phyloP scores from a whole-genome alignment of 1,284 basidiomycete species.

The Cryptococcus neoformans region DNA sequence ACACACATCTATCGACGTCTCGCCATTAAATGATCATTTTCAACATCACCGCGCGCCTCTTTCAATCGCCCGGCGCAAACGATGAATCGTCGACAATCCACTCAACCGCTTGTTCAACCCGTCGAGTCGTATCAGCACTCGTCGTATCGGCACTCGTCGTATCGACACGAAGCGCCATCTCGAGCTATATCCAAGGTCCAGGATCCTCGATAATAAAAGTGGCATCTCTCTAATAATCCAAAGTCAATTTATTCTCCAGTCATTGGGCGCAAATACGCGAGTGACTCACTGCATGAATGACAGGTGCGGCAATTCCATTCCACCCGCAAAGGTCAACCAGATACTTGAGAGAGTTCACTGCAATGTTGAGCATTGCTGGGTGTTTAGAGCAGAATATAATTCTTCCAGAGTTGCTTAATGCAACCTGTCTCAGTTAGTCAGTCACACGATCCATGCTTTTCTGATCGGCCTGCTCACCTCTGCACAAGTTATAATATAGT shows the following conservation, averaged over 20 bases:
- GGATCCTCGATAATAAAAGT: conserved; percentile 55
- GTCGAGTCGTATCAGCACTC: background rate
- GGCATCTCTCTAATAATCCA: conserved; percentile 31
- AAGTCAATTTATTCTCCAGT: background rate
- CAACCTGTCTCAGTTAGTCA: conserved; percentile 58
- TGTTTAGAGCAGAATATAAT: conserved; percentile 87
- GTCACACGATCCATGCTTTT: background rate
- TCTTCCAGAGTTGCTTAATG: conserved; percentile 86
- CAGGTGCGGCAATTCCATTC: conserved; percentile 80
- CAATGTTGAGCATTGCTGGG: conserved; percentile 81
- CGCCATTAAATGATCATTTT: background rate
- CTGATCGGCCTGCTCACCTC: conserved; percentile 58
- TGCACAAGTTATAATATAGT: conserved; percentile 89
- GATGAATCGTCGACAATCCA: background rate
- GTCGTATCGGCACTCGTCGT: background rate
- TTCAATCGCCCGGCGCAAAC: background rate
- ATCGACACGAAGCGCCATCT: conserved; percentile 12
- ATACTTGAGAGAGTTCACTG: conserved; percentile 81
- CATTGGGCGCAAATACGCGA: background rate
- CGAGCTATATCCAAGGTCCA: conserved; percentile 51
- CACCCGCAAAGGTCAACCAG: conserved; percentile 91
- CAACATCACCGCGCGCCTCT: background rate
- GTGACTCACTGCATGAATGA: conserved; percentile 65
- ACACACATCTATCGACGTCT: too few relatives aligned
- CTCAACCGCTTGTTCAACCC: background rate